These are phyloP conservation scores for Salvia miltiorrhiza DNA, from an alignment of 257 asterid genomes.

Conservation along the genomic window DNA sequence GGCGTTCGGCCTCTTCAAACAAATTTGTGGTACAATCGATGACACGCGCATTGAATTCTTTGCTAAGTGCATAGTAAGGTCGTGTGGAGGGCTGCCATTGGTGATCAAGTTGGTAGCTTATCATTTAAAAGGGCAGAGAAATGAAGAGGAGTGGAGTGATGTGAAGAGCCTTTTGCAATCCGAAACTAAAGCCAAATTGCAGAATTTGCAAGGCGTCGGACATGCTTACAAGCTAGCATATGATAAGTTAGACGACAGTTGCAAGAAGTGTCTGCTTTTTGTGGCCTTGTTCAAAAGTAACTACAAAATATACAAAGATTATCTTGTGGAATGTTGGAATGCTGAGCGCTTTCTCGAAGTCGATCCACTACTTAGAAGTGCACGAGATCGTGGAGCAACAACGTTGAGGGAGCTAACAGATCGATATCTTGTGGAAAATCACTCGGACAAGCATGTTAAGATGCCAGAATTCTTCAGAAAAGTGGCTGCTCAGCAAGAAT, in stretches of 20 bases:
- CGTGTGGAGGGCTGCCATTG: constrained; percentile 21
- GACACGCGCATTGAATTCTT: neutral
- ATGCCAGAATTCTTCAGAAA: constrained; percentile 21
- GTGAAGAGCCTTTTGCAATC: neutral
- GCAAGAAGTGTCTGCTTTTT: no score
- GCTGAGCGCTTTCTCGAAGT: no score
- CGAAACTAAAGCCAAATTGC: neutral
- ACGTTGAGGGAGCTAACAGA: constrained; percentile 11
- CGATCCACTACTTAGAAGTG: no score
- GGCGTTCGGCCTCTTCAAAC: neutral
- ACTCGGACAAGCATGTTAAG: neutral
- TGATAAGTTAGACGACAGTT: no score
- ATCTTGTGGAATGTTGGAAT: no score
- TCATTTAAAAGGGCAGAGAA: neutral
- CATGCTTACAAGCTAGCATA: no score
- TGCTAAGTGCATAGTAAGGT: constrained; percentile 3
- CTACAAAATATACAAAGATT: no score
- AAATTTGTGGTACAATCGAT: neutral
- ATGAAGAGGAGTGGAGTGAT: neutral
- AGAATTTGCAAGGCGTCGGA: neutral
- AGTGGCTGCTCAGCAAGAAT: constrained; percentile 11
- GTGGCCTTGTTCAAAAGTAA: no score
- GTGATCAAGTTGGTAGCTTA: constrained; percentile 23
- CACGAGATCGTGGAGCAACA: no score
- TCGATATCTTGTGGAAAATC: neutral